Evolutionary conservation across 768 basidiomycete species (phyloP).

Genomic region (Astraeus odoratus): DNA sequence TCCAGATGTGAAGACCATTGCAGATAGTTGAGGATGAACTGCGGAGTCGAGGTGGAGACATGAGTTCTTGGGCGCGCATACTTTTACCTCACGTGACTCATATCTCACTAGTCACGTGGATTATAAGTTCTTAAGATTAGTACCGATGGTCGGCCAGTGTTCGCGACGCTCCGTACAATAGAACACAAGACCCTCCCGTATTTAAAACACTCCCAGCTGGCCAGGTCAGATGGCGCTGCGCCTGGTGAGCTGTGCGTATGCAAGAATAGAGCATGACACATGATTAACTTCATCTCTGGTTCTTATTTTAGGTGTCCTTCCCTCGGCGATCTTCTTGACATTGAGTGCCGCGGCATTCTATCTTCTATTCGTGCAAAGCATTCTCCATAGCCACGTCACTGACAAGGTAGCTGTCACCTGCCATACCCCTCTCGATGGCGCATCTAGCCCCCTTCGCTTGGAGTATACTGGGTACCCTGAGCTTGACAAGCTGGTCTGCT

Average conservation of each 20-base stretch:
- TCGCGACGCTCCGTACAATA: too few relatives aligned
- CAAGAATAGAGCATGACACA: neutral
- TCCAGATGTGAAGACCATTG: too few relatives aligned
- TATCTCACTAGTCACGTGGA: too few relatives aligned
- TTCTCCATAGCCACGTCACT: constrained; percentile 9
- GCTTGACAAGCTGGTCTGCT: constrained; percentile 37
- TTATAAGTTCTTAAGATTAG: too few relatives aligned
- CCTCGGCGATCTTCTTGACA: constrained; percentile 15
- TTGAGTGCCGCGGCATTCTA: constrained; percentile 8
- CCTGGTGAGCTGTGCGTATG: neutral
- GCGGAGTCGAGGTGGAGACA: neutral
- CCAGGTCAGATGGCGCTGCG: neutral
- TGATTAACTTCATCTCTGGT: neutral
- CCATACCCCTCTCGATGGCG: constrained; percentile 6
- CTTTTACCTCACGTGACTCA: neutral
- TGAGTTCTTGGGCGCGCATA: neutral
- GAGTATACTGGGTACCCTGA: constrained; percentile 31
- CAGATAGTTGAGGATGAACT: constrained; percentile 6
- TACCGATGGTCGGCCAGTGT: too few relatives aligned
- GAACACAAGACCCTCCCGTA: too few relatives aligned
- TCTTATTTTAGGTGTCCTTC: constrained; percentile 10
- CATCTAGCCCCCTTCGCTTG: constrained; percentile 28
- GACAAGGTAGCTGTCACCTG: constrained; percentile 29
- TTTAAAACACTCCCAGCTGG: too few relatives aligned
- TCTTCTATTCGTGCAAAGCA: constrained; percentile 9